Evolutionary conservation across 2,329 filamentous ascomycete species (phyloP), one percentile per base, ranked within the genome.

Genomic region (Nemania diffusa): DNA sequence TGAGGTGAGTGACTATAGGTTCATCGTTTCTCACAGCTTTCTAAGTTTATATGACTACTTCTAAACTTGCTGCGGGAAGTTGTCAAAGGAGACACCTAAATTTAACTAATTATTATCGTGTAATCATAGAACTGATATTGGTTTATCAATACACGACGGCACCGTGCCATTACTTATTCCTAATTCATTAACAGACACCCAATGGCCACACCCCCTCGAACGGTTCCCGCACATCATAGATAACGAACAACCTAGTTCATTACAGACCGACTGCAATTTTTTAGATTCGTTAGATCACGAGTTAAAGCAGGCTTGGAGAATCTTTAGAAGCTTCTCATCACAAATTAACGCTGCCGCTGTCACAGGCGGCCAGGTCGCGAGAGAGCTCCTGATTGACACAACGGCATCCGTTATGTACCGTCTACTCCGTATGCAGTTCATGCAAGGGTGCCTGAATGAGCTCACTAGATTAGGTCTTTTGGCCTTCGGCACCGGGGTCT

Each of bases 401-500:
- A 40, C 40, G 26, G 52, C 32, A 11, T 55, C 32, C 9, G 52
- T 40, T 27, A 55, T 40, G 52, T 55, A 55, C 32, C n/a, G 52
- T n/a, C 17, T 55, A 8, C 29, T 55, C 9, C 20, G 9, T n/a
- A 22, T 55, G 32, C 29, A 15, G 3, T 55, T 55, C 32, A 9
- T n/a, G 8, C 29, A 15, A 20, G 52, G 32, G 29, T 40, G 8
- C n/a, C 4, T 55, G 24, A 27, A 55, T 40, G 29, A 55, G 5
- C 1, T 55, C 20, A 24, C 13, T 17, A 29, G 52, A 24, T 11
- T 55, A 7, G 32, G 52, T 3, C 52, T 55, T 7, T 17, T 55
- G n/a, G 52, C 52, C 7, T 55, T 55, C 52, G 15, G 52, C 32
- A 24, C 32, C 15, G 9, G n/a, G 3, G 32, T 26, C 29, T 55